phyloP scores from a whole-genome alignment of 345 rosid genomes.

The Raphanus raphanistrum region DNA sequence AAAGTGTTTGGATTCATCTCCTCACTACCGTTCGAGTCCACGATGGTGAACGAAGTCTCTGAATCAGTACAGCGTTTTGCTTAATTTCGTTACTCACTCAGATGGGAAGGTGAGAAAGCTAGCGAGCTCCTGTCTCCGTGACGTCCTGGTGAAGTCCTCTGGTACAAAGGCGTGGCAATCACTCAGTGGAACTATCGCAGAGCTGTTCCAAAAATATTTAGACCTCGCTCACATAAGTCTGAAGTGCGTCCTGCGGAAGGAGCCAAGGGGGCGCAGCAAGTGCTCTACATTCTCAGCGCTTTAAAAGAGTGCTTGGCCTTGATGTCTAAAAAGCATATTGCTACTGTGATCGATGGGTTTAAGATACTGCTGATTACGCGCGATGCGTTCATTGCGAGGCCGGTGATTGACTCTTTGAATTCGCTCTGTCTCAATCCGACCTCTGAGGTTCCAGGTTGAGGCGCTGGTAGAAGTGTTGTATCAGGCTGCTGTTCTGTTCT shows the following conservation, averaged over 20 bases:
- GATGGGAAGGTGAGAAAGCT: conserved; percentile 80
- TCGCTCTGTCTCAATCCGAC: conserved; percentile 55
- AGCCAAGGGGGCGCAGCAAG: conserved; percentile 65
- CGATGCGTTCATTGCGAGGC: conserved; percentile 66
- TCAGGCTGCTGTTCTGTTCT: conserved; percentile 50
- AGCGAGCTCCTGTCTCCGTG: conserved; percentile 57
- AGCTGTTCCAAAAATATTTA: conserved; percentile 62
- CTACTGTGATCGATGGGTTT: conserved; percentile 58
- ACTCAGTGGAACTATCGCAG: conserved; percentile 68
- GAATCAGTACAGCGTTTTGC: conserved; percentile 47
- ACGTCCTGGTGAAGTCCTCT: conserved; percentile 56
- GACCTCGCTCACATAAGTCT: conserved; percentile 72
- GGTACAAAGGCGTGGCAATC: conserved; percentile 52
- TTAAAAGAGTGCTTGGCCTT: conserved; percentile 78
- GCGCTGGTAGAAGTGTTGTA: conserved; percentile 64
- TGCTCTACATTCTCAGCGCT: conserved; percentile 62
- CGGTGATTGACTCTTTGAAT: conserved; percentile 69
- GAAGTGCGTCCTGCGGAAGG: conserved; percentile 48
- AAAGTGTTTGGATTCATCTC: conserved; percentile 66
- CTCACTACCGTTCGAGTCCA: conserved; percentile 49
- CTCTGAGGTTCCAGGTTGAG: conserved; percentile 63
- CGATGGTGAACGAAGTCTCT: conserved; percentile 50
- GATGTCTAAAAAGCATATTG: conserved; percentile 58
- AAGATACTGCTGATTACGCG: conserved; percentile 63
- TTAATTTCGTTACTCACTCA: conserved; percentile 54